Evolutionary conservation across 257 asterid species (phyloP).

Genomic region (Thymus mandschuricus): DNA sequence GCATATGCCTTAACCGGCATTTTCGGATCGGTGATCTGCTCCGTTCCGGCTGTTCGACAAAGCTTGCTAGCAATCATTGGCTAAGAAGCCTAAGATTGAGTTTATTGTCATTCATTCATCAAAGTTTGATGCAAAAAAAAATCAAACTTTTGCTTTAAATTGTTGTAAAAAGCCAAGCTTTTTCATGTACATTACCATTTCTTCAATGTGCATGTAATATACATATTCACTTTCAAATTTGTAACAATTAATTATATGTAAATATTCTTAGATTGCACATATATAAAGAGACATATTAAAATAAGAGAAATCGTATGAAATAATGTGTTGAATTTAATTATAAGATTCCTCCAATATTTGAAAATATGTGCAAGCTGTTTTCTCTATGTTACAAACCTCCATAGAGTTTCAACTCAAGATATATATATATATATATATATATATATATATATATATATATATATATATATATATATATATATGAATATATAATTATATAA

Average conservation of each 20-base stretch:
- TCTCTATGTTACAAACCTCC: conserved; percentile 67
- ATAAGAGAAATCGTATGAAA: not conserved
- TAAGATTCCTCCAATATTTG: conserved; percentile 31
- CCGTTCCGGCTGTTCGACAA: conserved; percentile 83
- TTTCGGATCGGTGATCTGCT: conserved; percentile 90
- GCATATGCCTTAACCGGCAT: conserved; percentile 97
- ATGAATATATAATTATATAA: not conserved
- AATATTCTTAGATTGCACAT: not conserved
- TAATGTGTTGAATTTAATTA: conserved; percentile 5
- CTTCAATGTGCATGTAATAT: not conserved
- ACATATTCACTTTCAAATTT: not conserved
- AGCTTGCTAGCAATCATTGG: conserved; percentile 86
- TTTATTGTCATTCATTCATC: conserved; percentile 2
- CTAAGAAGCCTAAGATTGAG: too few relatives aligned
- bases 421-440: conserved; percentile 22
- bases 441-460: not conserved
- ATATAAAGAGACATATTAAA: not conserved
- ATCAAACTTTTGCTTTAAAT: not conserved
- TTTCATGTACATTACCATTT: not conserved
- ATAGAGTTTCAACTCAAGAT: conserved; percentile 44
- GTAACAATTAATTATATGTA: not conserved
- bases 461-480: conserved; percentile 15
- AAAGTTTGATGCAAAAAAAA: not conserved
- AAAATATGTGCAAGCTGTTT: conserved; percentile 43
- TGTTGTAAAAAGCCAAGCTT: not conserved